Base-by-base conservation (phyloP, 495 filamentous ascomycete genomes). In the Cladorrhinum samala region DNA sequence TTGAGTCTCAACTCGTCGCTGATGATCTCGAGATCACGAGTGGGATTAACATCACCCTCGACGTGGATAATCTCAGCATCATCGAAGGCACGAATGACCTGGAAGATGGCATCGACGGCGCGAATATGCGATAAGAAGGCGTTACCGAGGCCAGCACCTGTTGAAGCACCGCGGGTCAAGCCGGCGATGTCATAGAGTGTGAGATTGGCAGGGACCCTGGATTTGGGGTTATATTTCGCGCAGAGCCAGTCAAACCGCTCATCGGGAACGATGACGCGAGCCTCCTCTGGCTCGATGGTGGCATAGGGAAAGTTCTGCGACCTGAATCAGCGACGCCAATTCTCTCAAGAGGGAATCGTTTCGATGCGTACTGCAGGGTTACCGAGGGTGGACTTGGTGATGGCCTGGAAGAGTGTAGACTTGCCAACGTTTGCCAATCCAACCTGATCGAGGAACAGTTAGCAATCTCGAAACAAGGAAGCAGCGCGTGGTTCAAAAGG, bases 1-100 rank as follows among this genome's bases (percentile, higher is more conserved):
- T 99, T 99, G 67, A 96, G 84, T 46, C 91, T 82, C 64, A 99
- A 75, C 75, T 99, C 94, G 63, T 97, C 91, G 72, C 82, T 89
- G 77, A 99, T 97, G 72, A 99, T 99, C 57, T 83, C 84, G 60
- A 99, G 71, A 77, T 99, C 94, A 63, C 94, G 86, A 50, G 86
- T 78, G 27, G 94, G 94, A 70, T 99, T 85, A 56, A 97, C 94
- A 67, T 97, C 94, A 62, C 94, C 94, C 78, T 99, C 94, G 62
- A 99, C 88, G 78, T 99, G 94, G 68, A 96, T 97, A 68, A 99
- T 97, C 72, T 99, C 94, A 38, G 92, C 93, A 77, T 99, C 94
- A 67, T 99, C 94, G 73, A 99, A 99, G 75, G 88, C 95, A 60
- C 94, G 85, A 36, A 99, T 94, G 39, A 99, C 94, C 76, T 97